Conservation (phyloP, 768 basidiomycete species). For the Gymnopilus junonius region DNA sequence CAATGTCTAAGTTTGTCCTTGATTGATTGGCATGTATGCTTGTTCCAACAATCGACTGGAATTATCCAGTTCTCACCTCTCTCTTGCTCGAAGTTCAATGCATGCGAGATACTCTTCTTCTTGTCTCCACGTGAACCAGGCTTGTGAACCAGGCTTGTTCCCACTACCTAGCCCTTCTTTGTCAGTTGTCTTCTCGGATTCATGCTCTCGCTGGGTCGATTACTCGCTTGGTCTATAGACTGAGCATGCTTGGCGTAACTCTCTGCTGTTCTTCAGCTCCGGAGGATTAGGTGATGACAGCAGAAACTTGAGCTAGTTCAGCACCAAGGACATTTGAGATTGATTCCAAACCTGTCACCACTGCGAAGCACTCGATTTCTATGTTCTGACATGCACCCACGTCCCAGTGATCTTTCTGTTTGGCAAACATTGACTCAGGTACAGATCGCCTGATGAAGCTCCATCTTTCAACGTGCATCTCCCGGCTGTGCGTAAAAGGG, state of each 20-base stretch:
- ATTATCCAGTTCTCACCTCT: constrained; percentile 13
- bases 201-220: not conserved
- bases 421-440: constrained; percentile 30
- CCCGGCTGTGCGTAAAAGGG: constrained; percentile 24
- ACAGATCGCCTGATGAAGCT: constrained; percentile 37
- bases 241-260: constrained; percentile 1
- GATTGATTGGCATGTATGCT: constrained; percentile 17
- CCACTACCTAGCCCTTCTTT: not conserved
- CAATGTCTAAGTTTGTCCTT: constrained; percentile 3
- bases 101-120: constrained; percentile 11
- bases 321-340: constrained; percentile 16
- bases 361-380: constrained; percentile 10
- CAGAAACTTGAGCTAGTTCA: constrained; percentile 8
- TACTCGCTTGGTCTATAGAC: not conserved
- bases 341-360: constrained; percentile 11
- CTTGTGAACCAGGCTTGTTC: not conserved
- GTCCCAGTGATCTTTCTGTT: constrained; percentile 8
- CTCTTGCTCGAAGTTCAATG: constrained; percentile 14
- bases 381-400: constrained; percentile 25
- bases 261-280: not conserved
- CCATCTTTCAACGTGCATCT: constrained; percentile 25
- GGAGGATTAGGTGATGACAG: not conserved
- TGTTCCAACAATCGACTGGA: constrained; percentile 11
- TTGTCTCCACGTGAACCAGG: constrained; percentile 2
- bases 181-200: not conserved